phyloP scores from a whole-genome alignment of 2,329 filamentous ascomycete species.

The Xylaria sp. region DNA sequence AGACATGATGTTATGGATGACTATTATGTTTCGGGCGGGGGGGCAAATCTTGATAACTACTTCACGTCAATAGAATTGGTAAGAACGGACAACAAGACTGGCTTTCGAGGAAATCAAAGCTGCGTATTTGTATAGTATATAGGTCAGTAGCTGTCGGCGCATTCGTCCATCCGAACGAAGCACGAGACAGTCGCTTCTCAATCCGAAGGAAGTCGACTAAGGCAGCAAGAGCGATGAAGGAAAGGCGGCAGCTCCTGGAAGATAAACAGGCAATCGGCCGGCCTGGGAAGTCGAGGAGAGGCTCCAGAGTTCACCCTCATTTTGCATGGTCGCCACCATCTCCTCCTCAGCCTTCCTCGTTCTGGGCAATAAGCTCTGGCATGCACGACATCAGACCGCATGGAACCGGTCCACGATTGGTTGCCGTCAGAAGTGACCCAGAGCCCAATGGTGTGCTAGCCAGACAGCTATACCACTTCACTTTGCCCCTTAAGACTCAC shows the following conservation, averaged over 20 bases:
- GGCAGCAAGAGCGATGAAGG: neutral
- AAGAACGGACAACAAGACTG: neutral
- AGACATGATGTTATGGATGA: too few relatives aligned
- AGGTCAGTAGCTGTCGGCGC: neutral
- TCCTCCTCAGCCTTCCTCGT: slow-evolving; percentile 4
- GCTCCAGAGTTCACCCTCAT: neutral
- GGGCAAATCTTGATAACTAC: too few relatives aligned
- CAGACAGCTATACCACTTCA: neutral
- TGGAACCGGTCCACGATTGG: neutral
- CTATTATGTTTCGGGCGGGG: too few relatives aligned
- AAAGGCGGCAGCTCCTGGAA: neutral
- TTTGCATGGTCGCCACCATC: neutral
- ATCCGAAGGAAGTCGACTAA: neutral
- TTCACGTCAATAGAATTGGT: neutral
- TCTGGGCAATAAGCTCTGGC: slow-evolving; percentile 8
- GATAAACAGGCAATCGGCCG: neutral
- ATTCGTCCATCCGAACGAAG: neutral
- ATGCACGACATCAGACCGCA: neutral
- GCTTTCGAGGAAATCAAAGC: slow-evolving; percentile 3
- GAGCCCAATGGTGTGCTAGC: neutral
- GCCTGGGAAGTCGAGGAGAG: neutral
- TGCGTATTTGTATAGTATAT: neutral
- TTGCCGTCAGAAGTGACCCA: neutral
- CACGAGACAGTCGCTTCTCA: neutral
- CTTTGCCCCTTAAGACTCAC: neutral